Base-by-base conservation (phyloP, 2,329 filamentous ascomycete species). In the Coniochaeta sp. region DNA sequence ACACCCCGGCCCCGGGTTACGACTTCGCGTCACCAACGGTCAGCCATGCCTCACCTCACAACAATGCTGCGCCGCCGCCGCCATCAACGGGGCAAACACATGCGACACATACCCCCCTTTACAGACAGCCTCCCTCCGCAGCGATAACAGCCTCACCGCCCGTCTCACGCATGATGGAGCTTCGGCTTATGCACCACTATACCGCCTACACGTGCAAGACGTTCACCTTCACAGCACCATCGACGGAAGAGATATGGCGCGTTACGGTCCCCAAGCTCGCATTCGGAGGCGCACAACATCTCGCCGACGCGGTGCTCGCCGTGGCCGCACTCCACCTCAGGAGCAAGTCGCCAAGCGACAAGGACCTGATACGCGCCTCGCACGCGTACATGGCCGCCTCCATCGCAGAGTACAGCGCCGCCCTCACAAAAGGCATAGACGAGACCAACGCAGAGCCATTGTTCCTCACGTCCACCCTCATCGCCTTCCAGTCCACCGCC, bases 401-500 rank as follows among this genome's bases (percentile, higher is more conserved):
- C 3, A 68, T 85, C 35, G 75, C 78, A 33, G 76, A 82, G 52
- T 86, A 85, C 60, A 79, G 80, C 54, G 70, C 73, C 2, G 72
- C 75, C 1, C 67, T 86, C 27, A 77, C 75, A 42, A 69, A 70
- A 28, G 82, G 82, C 24, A 80, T 85, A 52, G 78, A 74, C 27
- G 71, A 77, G 28, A 65, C 70, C 28, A 86, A 85, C 52, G 81
- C 82, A 8, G 82, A 85, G 61, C 74, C 81, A 0, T 70, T 86
- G 1, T 86, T 86, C 57, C 67, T 84, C 20, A 85, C 82, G 0
- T 74, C 82, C 1, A 73, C 81, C 2, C 70, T 86, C 58, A 81
- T 90, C 63, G 72, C 86, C 60, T 82, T 89, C 65, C 75, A 90
- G 64, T 72, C 86, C 58, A 77, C 82, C 26, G 73, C 87, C 35